Evolutionary conservation across 768 basidiomycete species (phyloP), one percentile per base, ranked within the genome.

Genomic region (Symmetrospora coprosmae): DNA sequence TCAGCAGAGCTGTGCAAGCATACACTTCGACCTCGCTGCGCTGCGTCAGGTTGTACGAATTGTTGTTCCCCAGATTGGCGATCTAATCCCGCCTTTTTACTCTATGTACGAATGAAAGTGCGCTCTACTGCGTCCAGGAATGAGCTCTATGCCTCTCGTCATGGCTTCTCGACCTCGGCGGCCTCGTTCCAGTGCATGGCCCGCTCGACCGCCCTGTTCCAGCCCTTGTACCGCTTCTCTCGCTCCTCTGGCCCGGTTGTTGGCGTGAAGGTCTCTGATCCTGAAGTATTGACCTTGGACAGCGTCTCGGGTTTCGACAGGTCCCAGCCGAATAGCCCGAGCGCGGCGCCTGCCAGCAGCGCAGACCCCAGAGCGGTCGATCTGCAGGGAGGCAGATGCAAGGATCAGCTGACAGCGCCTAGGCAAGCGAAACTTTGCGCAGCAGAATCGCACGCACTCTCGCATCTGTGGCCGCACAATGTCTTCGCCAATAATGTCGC

Each of bases 281-380:
- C 87, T 45, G 82, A 82, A 35, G 85, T 87, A 70, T 97, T 97
- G 37, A 96, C 90, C 65, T 86, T 80, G 9, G 74, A 72, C 13
- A 99, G 77, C 19, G 90, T 87, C 71, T 86, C 82, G 0, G 91
- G 90, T 34, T 81, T 79, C 45, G 74, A 76, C 52, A 97, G 74
- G 72, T 97, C 83, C 94, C 94, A 97, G 47, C 89, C 92, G 68
- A 86, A 91, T 23, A 96, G 76, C 5, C 78, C 75, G 49, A 97
- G 78, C 1, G 94, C 89, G 35, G 85, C 80, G 27, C 86, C 94
- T 16, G 94, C 94, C 30, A 94, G 81, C 55, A 99, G 76, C 23
- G 94, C 94, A 8, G 90, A 87, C 19, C 94, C 94, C 48, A 99
- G 78, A 1, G 94, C 94, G 16, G 94, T 99, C 2, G 87, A 91